Conservation (phyloP, 345 rosid species). For the Garcia nutans region DNA sequence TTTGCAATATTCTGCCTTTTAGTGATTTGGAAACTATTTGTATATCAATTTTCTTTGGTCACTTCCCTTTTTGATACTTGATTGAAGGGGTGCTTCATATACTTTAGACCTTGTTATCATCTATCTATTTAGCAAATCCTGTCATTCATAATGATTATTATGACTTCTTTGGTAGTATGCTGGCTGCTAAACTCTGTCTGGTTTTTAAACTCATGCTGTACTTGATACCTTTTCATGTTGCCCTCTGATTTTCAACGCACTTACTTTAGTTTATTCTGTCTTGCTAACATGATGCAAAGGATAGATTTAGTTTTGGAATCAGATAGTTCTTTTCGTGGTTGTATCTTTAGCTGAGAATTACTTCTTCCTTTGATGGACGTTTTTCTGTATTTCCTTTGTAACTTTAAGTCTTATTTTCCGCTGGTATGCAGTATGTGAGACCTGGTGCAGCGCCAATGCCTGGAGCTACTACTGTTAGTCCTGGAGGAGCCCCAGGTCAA, state of each 20-base stretch:
- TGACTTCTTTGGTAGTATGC: background rate
- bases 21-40: background rate
- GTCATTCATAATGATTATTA: background rate
- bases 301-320: constrained; percentile 8
- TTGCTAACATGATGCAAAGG: constrained; percentile 5
- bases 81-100: background rate
- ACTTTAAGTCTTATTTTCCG: constrained; percentile 25
- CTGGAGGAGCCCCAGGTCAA: constrained; percentile 66
- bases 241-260: background rate
- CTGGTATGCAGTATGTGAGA: constrained; percentile 85
- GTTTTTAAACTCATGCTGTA: background rate
- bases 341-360: background rate
- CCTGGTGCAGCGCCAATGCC: constrained; percentile 86
- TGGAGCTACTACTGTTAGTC: constrained; percentile 53
- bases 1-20: background rate
- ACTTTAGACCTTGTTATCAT: background rate
- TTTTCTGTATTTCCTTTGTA: constrained; percentile 19
- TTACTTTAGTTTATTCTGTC: background rate
- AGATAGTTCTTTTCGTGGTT: no score
- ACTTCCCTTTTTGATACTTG: background rate
- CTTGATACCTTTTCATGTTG: background rate
- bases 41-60: background rate
- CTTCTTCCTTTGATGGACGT: constrained; percentile 16
- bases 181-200: background rate
- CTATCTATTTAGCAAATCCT: background rate